Percentiles rank a stretch among this genome's conserved stretches.
These are phyloP conservation scores for Bacterosira constricta DNA, from an alignment of 108 stramenopile species.

Conservation along the genomic window DNA sequence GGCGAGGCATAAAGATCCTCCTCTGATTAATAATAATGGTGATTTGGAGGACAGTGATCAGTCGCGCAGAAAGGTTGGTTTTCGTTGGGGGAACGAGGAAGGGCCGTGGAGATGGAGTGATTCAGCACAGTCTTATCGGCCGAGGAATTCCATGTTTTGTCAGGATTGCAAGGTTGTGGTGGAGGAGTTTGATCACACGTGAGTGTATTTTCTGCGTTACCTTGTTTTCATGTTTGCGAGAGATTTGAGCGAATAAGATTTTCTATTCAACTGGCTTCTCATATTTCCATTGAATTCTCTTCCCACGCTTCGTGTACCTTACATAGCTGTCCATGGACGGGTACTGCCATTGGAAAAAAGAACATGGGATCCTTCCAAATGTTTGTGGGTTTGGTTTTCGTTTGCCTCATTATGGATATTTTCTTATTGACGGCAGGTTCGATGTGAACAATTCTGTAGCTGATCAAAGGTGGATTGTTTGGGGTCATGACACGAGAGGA, in stretches of 20 bases:
- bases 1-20: slow-evolving; percentile 36
- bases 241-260: slow-evolving; percentile 4
- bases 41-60: slow-evolving; percentile 22
- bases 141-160: slow-evolving; percentile 79
- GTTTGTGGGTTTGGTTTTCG: slow-evolving; percentile 57
- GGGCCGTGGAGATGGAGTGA: slow-evolving; percentile 62
- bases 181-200: slow-evolving; percentile 92
- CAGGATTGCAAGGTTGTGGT: slow-evolving; percentile 85
- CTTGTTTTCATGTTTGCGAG: not conserved
- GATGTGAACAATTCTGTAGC: not conserved
- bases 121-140: slow-evolving; percentile 82
- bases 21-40: slow-evolving; percentile 8
- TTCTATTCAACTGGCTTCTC: too few species aligned
- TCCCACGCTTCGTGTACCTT: slow-evolving; percentile 1
- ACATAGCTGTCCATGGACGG: slow-evolving; percentile 63
- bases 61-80: slow-evolving; percentile 28
- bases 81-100: slow-evolving; percentile 31
- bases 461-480: too few species aligned
- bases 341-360: slow-evolving; percentile 84
- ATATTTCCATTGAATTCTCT: not conserved
- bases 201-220: slow-evolving; percentile 34
- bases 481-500: too few species aligned
- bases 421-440: not conserved
- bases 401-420: slow-evolving; percentile 1
- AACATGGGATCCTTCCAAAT: slow-evolving; percentile 76